Evolutionary conservation across 495 filamentous ascomycete species (phyloP), one percentile per base, ranked within the genome.

Genomic region (Bacidia gigantensis): DNA sequence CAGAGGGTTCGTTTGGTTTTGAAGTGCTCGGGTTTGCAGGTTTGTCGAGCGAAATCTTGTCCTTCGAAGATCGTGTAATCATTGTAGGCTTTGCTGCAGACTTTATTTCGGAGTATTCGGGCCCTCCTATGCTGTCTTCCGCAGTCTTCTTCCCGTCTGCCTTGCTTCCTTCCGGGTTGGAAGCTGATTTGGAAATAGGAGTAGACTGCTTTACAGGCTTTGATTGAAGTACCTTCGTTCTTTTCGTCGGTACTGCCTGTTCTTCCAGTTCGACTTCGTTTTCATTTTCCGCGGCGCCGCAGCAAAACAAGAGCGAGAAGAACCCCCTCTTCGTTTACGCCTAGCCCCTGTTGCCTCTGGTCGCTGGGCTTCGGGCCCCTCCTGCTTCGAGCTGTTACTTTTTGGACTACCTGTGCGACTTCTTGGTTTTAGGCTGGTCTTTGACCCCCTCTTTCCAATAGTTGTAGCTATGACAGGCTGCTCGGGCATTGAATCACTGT

Each of bases 221-320:
- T 59, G 66, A 71, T 69, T 65, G 71, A 59, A 59, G 72, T 68
- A 70, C 75, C 59, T 63, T 71, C 58, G 76, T 78, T 61, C 80
- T 82, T 69, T 89, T 89, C 29, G 78, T 69, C 44, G 84, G 80
- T 21, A 84, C 65, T 39, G 70, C 60, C 41, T 71, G 62, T 41
- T 85, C 84, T 38, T 80, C 78, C 50, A 69, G 65, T 53, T 79
- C 80, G 38, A 80, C 70, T 2, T 77, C 68, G 51, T 81, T 78
- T n/a, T 76, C 77, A 43, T 77, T 67, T 52, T 80, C 75, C 38
- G 80, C 74, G 24, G 81, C 77, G 25, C 81, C 80, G 64, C 88
- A 95, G 70, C 89, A 95, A 48, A 76, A 82, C 46, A 95, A 70
- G 51, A 92, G 80, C 23, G 85, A 73, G 20, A 93, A 67, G 35